Evolutionary conservation across 352 stramenopile species (phyloP).

Genomic region (Salisapilia sapeloensis): DNA sequence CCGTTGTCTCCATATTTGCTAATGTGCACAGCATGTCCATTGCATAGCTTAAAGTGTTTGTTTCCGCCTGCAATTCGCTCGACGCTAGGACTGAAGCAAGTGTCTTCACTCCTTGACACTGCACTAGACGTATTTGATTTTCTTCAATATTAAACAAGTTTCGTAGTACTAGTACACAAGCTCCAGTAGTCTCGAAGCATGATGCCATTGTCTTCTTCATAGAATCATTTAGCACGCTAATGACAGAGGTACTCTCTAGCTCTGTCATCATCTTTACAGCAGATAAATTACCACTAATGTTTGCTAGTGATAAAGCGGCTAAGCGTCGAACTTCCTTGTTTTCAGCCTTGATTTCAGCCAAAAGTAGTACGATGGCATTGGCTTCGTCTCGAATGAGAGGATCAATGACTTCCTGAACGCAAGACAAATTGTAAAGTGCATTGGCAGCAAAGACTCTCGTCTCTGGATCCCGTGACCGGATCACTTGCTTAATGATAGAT

Average conservation of each 20-base stretch:
- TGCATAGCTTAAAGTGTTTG: slow-evolving; percentile 21
- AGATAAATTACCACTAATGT: slow-evolving; percentile 27
- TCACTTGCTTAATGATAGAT: slow-evolving; percentile 43
- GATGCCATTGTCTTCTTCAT: slow-evolving; percentile 39
- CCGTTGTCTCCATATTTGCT: slow-evolving; percentile 25
- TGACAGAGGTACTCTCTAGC: slow-evolving; percentile 5
- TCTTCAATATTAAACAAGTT: slow-evolving; percentile 38
- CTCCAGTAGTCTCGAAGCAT: slow-evolving; percentile 31
- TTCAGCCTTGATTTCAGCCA: slow-evolving; percentile 45
- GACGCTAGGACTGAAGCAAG: slow-evolving; percentile 35
- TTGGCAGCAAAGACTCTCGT: slow-evolving; percentile 77
- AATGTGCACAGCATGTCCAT: slow-evolving; percentile 55
- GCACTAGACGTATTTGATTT: slow-evolving; percentile 55
- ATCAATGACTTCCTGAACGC: slow-evolving; percentile 18
- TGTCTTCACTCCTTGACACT: slow-evolving; percentile 37
- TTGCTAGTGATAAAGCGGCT: slow-evolving; percentile 38
- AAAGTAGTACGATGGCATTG: slow-evolving; percentile 45
- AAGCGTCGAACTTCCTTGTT: slow-evolving; percentile 49
- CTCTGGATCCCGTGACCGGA: slow-evolving; percentile 56
- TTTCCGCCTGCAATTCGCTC: slow-evolving; percentile 24
- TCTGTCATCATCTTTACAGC: slow-evolving; percentile 51
- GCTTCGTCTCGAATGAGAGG: slow-evolving; percentile 49
- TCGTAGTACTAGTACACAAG: slow-evolving; percentile 49
- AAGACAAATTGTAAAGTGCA: slow-evolving; percentile 69
- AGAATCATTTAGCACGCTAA: slow-evolving; percentile 34